These are phyloP conservation scores for Exophiala mesophila DNA, from an alignment of 2,329 filamentous ascomycete genomes.

Conservation along the genomic window DNA sequence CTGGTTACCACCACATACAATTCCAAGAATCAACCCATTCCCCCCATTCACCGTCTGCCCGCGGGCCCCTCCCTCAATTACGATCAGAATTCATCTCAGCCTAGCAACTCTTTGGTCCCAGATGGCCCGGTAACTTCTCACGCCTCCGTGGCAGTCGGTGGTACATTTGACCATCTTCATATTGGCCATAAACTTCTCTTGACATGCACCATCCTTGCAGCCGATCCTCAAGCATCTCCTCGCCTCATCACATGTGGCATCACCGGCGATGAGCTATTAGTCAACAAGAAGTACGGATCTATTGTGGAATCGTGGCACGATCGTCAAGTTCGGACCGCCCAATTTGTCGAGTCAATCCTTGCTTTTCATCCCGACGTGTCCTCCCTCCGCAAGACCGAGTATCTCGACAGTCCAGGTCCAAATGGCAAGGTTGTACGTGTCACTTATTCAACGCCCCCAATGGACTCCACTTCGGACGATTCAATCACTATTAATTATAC, in stretches of 20 bases:
- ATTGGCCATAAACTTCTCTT: constrained; percentile 93
- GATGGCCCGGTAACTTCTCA: constrained; percentile 36
- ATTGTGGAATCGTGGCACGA: constrained; percentile 74
- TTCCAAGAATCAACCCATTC: constrained; percentile 10
- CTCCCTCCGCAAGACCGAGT: constrained; percentile 29
- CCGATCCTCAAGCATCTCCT: constrained; percentile 41
- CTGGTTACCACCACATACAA: constrained; percentile 25
- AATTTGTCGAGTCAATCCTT: constrained; percentile 63
- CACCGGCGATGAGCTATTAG: constrained; percentile 78
- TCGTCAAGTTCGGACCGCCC: constrained; percentile 63
- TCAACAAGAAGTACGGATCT: constrained; percentile 82
- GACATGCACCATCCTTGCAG: constrained; percentile 72
- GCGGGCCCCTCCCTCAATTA: constrained; percentile 16
- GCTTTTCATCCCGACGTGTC: constrained; percentile 51
- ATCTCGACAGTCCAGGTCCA: constrained; percentile 34
- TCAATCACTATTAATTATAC: constrained; percentile 71
- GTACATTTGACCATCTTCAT: constrained; percentile 95
- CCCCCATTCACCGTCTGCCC: constrained; percentile 14
- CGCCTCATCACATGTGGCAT: constrained; percentile 69
- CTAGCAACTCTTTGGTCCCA: not conserved
- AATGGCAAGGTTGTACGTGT: constrained; percentile 37
- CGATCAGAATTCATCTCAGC: not conserved
- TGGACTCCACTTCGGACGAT: constrained; percentile 30
- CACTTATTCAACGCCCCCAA: constrained; percentile 12
- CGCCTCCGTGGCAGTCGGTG: constrained; percentile 71